Evolutionary conservation across 2,329 filamentous ascomycete species (phyloP).

Genomic region (Arthroderma uncinatum): DNA sequence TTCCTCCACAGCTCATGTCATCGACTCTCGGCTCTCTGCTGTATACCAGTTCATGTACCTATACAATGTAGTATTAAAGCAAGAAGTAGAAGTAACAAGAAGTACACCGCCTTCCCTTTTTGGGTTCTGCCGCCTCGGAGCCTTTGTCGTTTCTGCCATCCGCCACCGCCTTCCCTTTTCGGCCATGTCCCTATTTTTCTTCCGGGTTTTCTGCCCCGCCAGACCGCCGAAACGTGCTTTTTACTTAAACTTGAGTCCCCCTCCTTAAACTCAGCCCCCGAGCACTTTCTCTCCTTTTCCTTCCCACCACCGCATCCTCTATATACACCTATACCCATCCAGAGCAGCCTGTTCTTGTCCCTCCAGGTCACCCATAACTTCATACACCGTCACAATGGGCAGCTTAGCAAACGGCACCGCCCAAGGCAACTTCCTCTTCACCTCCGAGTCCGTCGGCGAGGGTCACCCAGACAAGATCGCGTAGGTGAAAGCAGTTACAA

Average conservation of each 20-base stretch:
- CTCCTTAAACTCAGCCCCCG: neutral
- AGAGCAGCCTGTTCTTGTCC: too few relatives aligned
- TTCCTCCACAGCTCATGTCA: too few relatives aligned
- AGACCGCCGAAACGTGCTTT: neutral
- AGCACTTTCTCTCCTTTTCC: slow-evolving; percentile 7
- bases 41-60: too few relatives aligned
- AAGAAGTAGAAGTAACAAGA: too few relatives aligned
- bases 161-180: slow-evolving; percentile 1
- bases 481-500: slow-evolving; percentile 33
- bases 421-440: slow-evolving; percentile 70
- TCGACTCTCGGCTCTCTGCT: too few relatives aligned
- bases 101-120: neutral
- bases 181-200: slow-evolving; percentile 1
- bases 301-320: slow-evolving; percentile 13
- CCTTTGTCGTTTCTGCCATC: slow-evolving; percentile 7
- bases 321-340: too few relatives aligned
- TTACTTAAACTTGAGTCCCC: neutral
- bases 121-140: neutral
- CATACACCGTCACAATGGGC: slow-evolving; percentile 46
- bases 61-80: too few relatives aligned
- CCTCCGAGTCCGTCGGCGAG: slow-evolving; percentile 81
- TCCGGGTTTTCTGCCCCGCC: slow-evolving; percentile 2
- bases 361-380: too few relatives aligned
- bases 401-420: slow-evolving; percentile 14
- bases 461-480: slow-evolving; percentile 95